Evolutionary conservation across 768 basidiomycete genomes (phyloP), one percentile per base, ranked within the genome.

Genomic region (Kockovaella imperatae): DNA sequence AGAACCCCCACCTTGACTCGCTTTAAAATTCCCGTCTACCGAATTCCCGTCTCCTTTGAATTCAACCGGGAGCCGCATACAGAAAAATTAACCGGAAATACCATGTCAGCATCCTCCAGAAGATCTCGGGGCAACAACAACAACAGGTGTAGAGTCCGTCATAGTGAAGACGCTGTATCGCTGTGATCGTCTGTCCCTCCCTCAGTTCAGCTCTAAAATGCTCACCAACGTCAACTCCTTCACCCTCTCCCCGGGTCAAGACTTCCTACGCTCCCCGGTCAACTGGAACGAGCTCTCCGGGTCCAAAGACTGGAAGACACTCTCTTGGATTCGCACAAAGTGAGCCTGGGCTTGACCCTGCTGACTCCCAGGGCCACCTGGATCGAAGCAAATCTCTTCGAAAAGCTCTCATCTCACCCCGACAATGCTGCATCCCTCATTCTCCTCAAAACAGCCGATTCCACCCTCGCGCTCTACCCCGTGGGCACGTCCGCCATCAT

Each of bases 391-490:
- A 35, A 52, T 13, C 38, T 54, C 2, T 46, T 50, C 29, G 15
- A 29, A 3, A 3, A 15, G 13, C 46, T 60, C 11, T 15, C 30
- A 0, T 18, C 29, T 3, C 53, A 61, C 35, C 53, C 59, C 6
- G 24, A 32, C 23, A 47, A 53, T 4, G 46, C 56, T 5, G 54
- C 56, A 10, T 46, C 47, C 18, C 44, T 61, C 4, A 28, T 61
- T 29, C 50, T 61, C 8, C 45, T 58, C 20, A 57, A 55, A 42
- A 39, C 50, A 3, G 23, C 42, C 4, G 49, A 58, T 15, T 30
- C 31, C n/a, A 56, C 53, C 30, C 14, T 50, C 1, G 52, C 51
- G n/a, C 24, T 61, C 0, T 61, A 58, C 28, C 59, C 59, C 2
- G 41, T 58, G 15, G 36, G 48, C 0, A 55, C 59, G 4, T 36